Conservation (phyloP, 164 flowering plant genomes). For the Piper longum region DNA sequence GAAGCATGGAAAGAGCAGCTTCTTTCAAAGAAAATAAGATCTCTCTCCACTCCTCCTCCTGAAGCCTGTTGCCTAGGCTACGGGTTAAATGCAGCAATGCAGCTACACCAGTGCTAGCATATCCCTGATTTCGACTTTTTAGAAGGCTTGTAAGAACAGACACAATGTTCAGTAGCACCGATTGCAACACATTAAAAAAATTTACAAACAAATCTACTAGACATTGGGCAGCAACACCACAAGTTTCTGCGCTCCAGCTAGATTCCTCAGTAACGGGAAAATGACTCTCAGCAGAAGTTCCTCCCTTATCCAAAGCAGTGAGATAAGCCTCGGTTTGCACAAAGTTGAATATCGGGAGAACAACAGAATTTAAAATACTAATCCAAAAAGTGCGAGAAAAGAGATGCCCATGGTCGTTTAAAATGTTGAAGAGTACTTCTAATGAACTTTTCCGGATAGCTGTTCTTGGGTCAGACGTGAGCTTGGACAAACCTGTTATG, state of each 20-base stretch:
- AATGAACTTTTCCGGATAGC: conserved; percentile 81
- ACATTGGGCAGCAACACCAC: conserved; percentile 56
- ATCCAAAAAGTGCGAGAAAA: conserved; percentile 72
- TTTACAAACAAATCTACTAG: conserved; percentile 62
- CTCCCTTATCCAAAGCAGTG: conserved; percentile 15
- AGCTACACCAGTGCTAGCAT: conserved; percentile 67
- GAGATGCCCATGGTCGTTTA: conserved; percentile 93
- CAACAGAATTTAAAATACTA: conserved; percentile 42
- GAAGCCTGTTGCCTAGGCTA: conserved; percentile 44
- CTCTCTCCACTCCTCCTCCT: conserved; percentile 71
- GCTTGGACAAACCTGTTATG: conserved; percentile 75
- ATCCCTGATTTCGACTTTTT: conserved; percentile 44
- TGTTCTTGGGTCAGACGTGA: conserved; percentile 82
- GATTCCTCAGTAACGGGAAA: conserved; percentile 13
- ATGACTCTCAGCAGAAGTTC: conserved; percentile 15
- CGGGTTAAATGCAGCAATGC: conserved; percentile 53
- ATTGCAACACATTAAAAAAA: conserved; percentile 49
- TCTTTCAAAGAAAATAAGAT: conserved; percentile 56
- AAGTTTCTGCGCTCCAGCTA: conserved; percentile 73
- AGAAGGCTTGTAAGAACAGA: conserved; percentile 52
- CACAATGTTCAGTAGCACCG: conserved; percentile 49
- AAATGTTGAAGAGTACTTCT: conserved; percentile 91
- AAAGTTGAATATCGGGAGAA: conserved; percentile 55
- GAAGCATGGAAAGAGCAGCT: conserved; percentile 46
- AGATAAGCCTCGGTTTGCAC: conserved; percentile 18